phyloP scores from a whole-genome alignment of 768 basidiomycete genomes.

The Mycena haematopus region DNA sequence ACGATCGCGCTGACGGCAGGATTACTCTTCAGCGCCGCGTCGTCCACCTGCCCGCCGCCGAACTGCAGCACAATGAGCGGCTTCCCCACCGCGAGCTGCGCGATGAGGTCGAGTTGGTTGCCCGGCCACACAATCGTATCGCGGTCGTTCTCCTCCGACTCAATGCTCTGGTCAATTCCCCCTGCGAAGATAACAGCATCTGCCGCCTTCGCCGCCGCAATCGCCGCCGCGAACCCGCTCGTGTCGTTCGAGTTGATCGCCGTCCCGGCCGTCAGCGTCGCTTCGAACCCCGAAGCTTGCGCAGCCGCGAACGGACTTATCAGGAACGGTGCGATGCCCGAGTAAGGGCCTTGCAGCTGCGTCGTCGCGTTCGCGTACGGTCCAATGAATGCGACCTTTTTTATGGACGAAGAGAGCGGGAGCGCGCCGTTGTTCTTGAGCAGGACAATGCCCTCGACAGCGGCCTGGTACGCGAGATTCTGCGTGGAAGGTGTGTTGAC shows the following conservation, averaged over 20 bases:
- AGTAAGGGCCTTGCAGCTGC: conserved; percentile 65
- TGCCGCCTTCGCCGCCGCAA: conserved; percentile 54
- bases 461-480: conserved; percentile 55
- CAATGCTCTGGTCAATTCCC: conserved; percentile 58
- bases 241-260: conserved; percentile 45
- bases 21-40: conserved; percentile 51
- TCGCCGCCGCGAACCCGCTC: conserved; percentile 55
- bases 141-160: conserved; percentile 55
- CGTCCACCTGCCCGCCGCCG: conserved; percentile 64
- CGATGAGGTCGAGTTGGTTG: conserved; percentile 57
- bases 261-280: conserved; percentile 52
- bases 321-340: conserved; percentile 60
- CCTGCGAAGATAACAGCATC: conserved; percentile 61
- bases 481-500: conserved; percentile 56
- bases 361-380: conserved; percentile 63
- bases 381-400: conserved; percentile 63
- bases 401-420: conserved; percentile 53
- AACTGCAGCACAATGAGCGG: conserved; percentile 62
- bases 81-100: conserved; percentile 53
- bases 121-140: conserved; percentile 60
- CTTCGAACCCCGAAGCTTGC: conserved; percentile 51
- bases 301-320: conserved; percentile 59
- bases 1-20: conserved; percentile 52
- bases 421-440: conserved; percentile 70
- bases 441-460: conserved; percentile 61